Base-by-base conservation (phyloP, 106 monocot genomes). In the Narthecium ossifragum region DNA sequence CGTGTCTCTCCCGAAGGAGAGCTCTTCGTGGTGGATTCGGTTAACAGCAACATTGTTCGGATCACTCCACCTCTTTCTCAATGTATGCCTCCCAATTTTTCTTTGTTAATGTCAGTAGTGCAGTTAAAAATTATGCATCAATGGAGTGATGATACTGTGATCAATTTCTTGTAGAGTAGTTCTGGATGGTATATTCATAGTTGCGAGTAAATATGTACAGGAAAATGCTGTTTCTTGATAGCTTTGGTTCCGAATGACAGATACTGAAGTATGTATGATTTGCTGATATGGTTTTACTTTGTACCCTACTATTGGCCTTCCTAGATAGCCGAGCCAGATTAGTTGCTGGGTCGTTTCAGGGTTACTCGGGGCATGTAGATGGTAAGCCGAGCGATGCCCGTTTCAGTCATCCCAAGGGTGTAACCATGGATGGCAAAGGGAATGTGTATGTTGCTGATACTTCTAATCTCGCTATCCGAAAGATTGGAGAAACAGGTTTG, bases 361-460 rank as follows among this genome's bases (percentile, higher is more conserved):
- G 98, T 11, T 86, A 87, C 55, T 87, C 91, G 8, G 98, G 98
- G 28, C 87, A 84, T 69, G 76, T 98, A 17, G 98, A 98, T 74
- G 91, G 98, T 41, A 98, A 98, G 52, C 91, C 98, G 8, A 91
- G 79, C 53, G 91, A 98, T 57, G 98, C 91, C 15, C 81, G 87
- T 10, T 98, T 98, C 59, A 70, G 78, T 38, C 80, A 61, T 48
- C 98, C 98, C 14, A 87, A 76, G 58, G 91, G 91, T 55, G 98
- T 98, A 28, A 63, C 90, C n/a, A 84, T 88, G 84, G 98, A 98
- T 64, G 76, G 73, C 15, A 98, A 79, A 64, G 98, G 96, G 33
- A 98, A 98, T 68, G 79, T 98, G 8, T 98, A 91, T 73, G 98
- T 91, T 33, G 91, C 91, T 6, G 91, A 98, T 67, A 87, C 83